phyloP scores from a whole-genome alignment of 169 alveolate species.

The Plasmodium knowlesi region DNA sequence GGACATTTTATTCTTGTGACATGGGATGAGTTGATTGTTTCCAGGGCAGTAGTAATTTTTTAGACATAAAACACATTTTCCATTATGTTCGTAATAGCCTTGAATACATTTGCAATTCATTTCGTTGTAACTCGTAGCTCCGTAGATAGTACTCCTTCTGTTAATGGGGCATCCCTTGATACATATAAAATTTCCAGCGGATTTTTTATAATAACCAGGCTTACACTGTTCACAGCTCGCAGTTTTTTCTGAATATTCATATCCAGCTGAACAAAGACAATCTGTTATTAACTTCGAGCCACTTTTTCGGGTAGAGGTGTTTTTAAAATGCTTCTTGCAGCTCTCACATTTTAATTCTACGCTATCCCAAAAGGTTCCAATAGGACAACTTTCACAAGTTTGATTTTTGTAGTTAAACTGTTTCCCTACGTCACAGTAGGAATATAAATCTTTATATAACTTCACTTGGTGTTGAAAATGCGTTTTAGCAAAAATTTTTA shows the following conservation, averaged over 20 bases:
- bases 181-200: conserved; percentile 76
- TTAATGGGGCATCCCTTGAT: conserved; percentile 71
- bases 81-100: conserved; percentile 77
- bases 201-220: conserved; percentile 75
- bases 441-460: conserved; percentile 39
- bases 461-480: conserved; percentile 62
- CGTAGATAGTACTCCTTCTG: conserved; percentile 29
- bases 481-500: conserved; percentile 73
- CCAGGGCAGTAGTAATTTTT: conserved; percentile 75
- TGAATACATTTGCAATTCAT: conserved; percentile 76
- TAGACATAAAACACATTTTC: conserved; percentile 77
- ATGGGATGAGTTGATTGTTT: conserved; percentile 3
- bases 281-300: conserved; percentile 75
- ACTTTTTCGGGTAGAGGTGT: conserved; percentile 76
- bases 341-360: conserved; percentile 55
- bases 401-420: conserved; percentile 18
- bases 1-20: conserved; percentile 30
- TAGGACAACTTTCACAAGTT: conserved; percentile 58
- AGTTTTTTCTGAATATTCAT: conserved; percentile 62
- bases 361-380: conserved; percentile 63
- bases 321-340: conserved; percentile 65
- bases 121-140: conserved; percentile 72
- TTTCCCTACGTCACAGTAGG: conserved; percentile 60
- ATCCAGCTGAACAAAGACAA: conserved; percentile 81
- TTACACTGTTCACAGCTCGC: conserved; percentile 79